phyloP scores from a whole-genome alignment of 257 asterid genomes.

The Paulownia fortunei region DNA sequence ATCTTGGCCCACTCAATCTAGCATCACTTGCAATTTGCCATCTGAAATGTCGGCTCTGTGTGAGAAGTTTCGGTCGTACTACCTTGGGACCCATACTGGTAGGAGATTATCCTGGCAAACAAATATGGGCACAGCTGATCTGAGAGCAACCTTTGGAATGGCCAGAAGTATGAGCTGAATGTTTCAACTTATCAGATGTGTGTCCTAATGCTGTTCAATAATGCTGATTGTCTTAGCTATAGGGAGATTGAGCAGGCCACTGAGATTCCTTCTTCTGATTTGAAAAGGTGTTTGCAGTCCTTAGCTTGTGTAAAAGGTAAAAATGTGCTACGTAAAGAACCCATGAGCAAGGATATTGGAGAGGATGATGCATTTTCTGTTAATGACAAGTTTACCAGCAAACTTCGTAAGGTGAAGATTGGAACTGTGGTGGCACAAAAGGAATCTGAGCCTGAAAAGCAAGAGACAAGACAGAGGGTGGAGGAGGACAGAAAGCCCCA shows the following conservation, averaged over 20 bases:
- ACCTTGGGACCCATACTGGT: constrained; percentile 71
- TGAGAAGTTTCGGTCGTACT: constrained; percentile 61
- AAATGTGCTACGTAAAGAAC: constrained; percentile 58
- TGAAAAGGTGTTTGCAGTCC: constrained; percentile 65
- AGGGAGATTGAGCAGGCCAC: constrained; percentile 68
- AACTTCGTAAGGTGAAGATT: constrained; percentile 54
- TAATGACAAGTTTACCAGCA: constrained; percentile 58
- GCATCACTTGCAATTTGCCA: constrained; percentile 60
- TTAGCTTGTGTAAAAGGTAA: constrained; percentile 69
- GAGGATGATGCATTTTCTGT: constrained; percentile 53
- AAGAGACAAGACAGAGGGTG: constrained; percentile 63
- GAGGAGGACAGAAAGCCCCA: constrained; percentile 72
- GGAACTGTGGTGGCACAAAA: constrained; percentile 65
- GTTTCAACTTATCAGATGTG: constrained; percentile 74
- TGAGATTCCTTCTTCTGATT: constrained; percentile 55
- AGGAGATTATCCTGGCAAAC: constrained; percentile 67
- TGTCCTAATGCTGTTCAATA: constrained; percentile 64
- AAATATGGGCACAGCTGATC: constrained; percentile 66
- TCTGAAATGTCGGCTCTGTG: constrained; percentile 50
- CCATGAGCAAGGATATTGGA: constrained; percentile 65
- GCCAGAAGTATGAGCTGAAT: constrained; percentile 58
- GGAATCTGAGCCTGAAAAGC: constrained; percentile 69
- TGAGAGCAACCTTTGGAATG: constrained; percentile 55
- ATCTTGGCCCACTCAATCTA: constrained; percentile 70
- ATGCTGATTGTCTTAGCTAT: constrained; percentile 44